A percentile compares a stretch with the other conserved stretches of the same genome.
Evolutionary conservation across 345 rosid species (phyloP).

Genomic region (Citrus cavaleriei): DNA sequence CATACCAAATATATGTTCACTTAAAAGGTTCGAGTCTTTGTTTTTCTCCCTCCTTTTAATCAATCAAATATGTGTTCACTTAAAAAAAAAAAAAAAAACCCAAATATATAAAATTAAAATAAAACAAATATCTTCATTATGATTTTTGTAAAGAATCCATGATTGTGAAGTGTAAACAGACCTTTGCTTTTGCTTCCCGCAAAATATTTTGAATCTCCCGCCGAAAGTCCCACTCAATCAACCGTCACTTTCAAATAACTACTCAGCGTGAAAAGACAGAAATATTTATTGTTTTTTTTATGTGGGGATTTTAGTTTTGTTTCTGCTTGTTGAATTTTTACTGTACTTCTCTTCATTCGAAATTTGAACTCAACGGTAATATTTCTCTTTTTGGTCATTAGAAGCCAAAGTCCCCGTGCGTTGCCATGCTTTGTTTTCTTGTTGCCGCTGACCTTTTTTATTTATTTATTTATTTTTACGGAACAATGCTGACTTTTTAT

Average conservation of each 20-base stretch:
- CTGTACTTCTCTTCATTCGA: not conserved
- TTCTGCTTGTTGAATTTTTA: not conserved
- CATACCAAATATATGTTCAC: no score
- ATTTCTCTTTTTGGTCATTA: not conserved
- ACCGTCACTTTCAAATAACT: constrained; percentile 11
- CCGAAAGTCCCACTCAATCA: constrained; percentile 6
- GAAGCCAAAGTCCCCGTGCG: not conserved
- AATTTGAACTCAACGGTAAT: constrained; percentile 27
- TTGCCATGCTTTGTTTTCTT: not conserved
- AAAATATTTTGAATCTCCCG: constrained; percentile 16
- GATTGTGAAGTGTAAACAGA: not conserved
- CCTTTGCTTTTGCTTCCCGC: constrained; percentile 18
- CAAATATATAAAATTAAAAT: not conserved
- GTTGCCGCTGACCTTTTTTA: not conserved
- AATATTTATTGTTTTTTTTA: not conserved
- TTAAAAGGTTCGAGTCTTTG: no score
- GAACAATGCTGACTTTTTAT: not conserved
- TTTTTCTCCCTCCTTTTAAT: no score
- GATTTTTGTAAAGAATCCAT: no score
- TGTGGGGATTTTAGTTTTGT: no score
- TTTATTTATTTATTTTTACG: no score
- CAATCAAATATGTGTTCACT: no score
- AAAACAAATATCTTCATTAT: not conserved
- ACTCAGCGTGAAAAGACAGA: not conserved
- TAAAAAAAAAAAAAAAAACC: no score